Base-by-base conservation (phyloP, 2,329 filamentous ascomycete genomes). In the Paecilomyces fulvus region DNA sequence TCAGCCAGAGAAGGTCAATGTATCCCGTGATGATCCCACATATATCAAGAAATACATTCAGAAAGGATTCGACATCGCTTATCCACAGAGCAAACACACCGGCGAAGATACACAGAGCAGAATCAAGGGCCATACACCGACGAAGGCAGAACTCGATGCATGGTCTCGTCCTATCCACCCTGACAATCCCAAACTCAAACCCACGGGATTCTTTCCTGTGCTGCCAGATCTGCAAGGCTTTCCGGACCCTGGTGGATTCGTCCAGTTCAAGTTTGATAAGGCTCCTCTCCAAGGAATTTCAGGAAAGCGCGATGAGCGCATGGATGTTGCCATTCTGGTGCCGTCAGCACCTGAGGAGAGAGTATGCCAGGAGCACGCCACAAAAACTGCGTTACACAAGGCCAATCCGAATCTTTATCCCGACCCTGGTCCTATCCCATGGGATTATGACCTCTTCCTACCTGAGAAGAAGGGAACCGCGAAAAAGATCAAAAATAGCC, bases 61-160 rank as follows among this genome's bases (percentile, higher is more conserved):
- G 58, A 86, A 86, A 65, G 82, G 82, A 56, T 87, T 86, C 67
- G 82, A 86, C 66, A 75, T 86, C 55, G 83, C 83, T 11, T 83
- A 86, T 64, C 84, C 84, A 1, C 68, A 78, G 53, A 83, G 83
- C 65, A 80, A 79, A 55, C 81, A 83, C 69, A 77, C 69, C 37
- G 81, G 81, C n/a, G 78, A 79, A 43, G 83, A 85, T 64, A 79
- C 76, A 20, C 69, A 73, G 2, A 76, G 75, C 37, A 78, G 75
- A 21, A 72, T 85, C 30, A 77, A 79, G 50, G 81, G 80, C 33
- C 78, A 82, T 49, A 74, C 78, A 21, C 70, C 79, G 21, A 79
- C 79, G 1, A 75, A 79, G 28, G 77, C 79, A 46, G 83, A 86
- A 60, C 70, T 73, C 17, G 77, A 80, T 56, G 83, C 83, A 2